These are phyloP conservation scores for Coniosporium tulheliwenetii DNA, from an alignment of 2,329 filamentous ascomycete species.

Conservation along the genomic window DNA sequence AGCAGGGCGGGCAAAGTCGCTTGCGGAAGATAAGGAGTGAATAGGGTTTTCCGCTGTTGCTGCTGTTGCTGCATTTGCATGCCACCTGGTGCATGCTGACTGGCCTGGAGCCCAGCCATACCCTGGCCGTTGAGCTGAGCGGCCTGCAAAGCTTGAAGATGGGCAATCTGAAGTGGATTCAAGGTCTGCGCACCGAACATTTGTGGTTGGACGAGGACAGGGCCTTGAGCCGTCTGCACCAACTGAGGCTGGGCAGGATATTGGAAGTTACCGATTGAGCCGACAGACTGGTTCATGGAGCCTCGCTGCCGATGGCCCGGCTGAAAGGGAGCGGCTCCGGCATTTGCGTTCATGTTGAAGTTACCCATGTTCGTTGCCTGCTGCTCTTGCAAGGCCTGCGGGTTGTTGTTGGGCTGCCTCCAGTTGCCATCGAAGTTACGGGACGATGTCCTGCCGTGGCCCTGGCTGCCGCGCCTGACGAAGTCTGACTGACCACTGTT, in stretches of 20 bases:
- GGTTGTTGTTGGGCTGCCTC: conserved; percentile 58
- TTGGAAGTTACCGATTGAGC: conserved; percentile 72
- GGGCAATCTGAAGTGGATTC: conserved; percentile 74
- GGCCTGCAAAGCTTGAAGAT: conserved; percentile 83
- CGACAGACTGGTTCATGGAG: conserved; percentile 66
- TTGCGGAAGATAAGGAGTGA: conserved; percentile 94
- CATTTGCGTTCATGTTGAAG: conserved; percentile 56
- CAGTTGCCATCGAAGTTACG: conserved; percentile 97
- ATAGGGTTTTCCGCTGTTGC: conserved; percentile 93
- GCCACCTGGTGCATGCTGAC: conserved; percentile 56
- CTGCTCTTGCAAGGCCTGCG: conserved; percentile 22
- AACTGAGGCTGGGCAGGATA: conserved; percentile 78
- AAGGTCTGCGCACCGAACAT: conserved; percentile 76
- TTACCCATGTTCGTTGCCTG: conserved; percentile 38
- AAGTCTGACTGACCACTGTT: conserved; percentile 43
- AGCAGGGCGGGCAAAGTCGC: conserved; percentile 83
- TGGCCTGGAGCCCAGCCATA: conserved; percentile 45
- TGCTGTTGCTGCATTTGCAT: conserved; percentile 55
- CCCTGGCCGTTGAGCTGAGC: conserved; percentile 63
- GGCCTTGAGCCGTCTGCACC: conserved; percentile 68
- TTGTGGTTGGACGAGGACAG: conserved; percentile 70
- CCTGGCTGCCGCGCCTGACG: conserved; percentile 58
- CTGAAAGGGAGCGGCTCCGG: conserved; percentile 63
- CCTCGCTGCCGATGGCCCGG: conserved; percentile 76
- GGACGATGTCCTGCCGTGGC: conserved; percentile 69